Evolutionary conservation across 2,329 filamentous ascomycete genomes (phyloP), one percentile per base, ranked within the genome.

Genomic region (Fusarium sp.): DNA sequence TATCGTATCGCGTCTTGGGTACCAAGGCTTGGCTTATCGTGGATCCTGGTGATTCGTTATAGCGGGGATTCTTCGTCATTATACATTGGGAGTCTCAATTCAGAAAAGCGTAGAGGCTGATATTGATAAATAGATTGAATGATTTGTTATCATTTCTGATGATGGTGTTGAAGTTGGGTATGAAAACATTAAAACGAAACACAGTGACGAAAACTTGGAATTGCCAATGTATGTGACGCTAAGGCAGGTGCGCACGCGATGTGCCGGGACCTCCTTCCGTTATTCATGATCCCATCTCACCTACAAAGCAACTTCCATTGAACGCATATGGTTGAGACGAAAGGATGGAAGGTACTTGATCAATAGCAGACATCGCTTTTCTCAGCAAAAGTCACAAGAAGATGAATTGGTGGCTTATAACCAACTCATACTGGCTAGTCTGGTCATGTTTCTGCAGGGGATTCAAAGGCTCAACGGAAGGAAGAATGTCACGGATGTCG

Each of bases 1-100:
- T 68, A 47, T 68, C 59, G 56, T 65, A 46, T 56, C 61, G 55
- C 34, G 49, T 56, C 61, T 60, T 67, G 63, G 62, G 49, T 60
- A 59, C 51, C 63, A 55, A 65, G 49, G 55, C 61, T 66, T 68
- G 59, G 59, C 58, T 56, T 40, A 23, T 63, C 58, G 51, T 63
- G 59, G 61, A 59, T 63, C 59, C 46, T 25, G 27, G 30, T 56
- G 49, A 46, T 45, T 57, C 40, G 45, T 45, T 51, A 37, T 45
- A 57, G 61, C 46, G 59, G 45, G 40, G 60, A 45, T 21, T 14
- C 23, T 25, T 53, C 42, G 45, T 63, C 66, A 69, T 47, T 25
- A 55, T 55, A 43, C 25, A 51, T 20, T 30, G n/a, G 42, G 28
- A 55, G 20, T 25, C 20, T 34, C 45, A 32, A 32, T 16, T 42